These are phyloP conservation scores for Ascosphaera apis DNA, from an alignment of 2,329 filamentous ascomycete species.

Conservation along the genomic window DNA sequence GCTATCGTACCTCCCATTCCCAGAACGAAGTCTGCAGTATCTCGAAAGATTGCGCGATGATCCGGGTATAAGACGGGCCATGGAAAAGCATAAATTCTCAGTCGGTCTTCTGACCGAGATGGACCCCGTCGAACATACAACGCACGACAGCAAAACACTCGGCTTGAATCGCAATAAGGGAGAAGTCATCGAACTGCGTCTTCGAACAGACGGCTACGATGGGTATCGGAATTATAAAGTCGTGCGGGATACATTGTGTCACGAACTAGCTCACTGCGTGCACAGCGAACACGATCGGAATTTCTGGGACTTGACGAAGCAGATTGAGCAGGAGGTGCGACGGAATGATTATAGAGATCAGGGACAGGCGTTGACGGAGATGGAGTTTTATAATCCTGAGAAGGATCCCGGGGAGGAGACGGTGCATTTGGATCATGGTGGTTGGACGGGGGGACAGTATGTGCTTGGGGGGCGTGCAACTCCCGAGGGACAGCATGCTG, in stretches of 20 bases:
- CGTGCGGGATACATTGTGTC: slow-evolving; percentile 77
- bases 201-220: slow-evolving; percentile 85
- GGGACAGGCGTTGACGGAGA: slow-evolving; percentile 37
- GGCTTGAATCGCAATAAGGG: slow-evolving; percentile 74
- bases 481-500: slow-evolving; percentile 10
- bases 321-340: slow-evolving; percentile 74
- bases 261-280: slow-evolving; percentile 87
- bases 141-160: slow-evolving; percentile 56
- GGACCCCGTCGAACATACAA: slow-evolving; percentile 70
- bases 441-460: slow-evolving; percentile 60
- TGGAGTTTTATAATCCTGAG: slow-evolving; percentile 35
- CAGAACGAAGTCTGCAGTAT: slow-evolving; percentile 45
- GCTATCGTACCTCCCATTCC: slow-evolving; percentile 52
- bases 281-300: slow-evolving; percentile 59
- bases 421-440: slow-evolving; percentile 40
- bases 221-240: slow-evolving; percentile 84
- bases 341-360: slow-evolving; percentile 61
- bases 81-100: slow-evolving; percentile 64
- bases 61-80: slow-evolving; percentile 60
- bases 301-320: slow-evolving; percentile 74
- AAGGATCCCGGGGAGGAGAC: slow-evolving; percentile 24
- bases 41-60: slow-evolving; percentile 59
- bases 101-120: slow-evolving; percentile 85
- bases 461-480: slow-evolving; percentile 36
- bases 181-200: slow-evolving; percentile 69